Evolutionary conservation across 1,284 basidiomycete species (phyloP).

Genomic region (Cutaneotrichosporon curvatum): DNA sequence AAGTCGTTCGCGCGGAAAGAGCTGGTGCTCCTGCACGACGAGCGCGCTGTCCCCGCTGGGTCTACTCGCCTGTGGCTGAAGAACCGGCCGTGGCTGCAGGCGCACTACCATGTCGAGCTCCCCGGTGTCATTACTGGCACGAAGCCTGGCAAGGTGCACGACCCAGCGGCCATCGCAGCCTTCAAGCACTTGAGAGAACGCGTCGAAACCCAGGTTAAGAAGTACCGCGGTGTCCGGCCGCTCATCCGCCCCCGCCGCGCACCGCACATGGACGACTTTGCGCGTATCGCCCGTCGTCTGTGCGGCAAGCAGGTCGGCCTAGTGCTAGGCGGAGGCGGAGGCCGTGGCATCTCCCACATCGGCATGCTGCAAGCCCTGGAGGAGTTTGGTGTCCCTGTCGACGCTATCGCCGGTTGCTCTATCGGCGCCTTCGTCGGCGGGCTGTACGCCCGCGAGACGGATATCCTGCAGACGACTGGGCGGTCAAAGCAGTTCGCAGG

Average conservation of each 20-base stretch:
- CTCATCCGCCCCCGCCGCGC: slow-evolving; percentile 64
- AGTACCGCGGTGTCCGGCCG: slow-evolving; percentile 67
- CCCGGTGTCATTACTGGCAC: slow-evolving; percentile 52
- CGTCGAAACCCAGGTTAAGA: slow-evolving; percentile 81
- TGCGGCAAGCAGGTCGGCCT: slow-evolving; percentile 91
- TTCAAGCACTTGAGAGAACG: slow-evolving; percentile 69
- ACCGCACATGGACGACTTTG: slow-evolving; percentile 84
- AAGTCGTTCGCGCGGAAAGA: slow-evolving; percentile 98
- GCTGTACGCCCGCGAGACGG: slow-evolving; percentile 87
- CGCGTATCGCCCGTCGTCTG: slow-evolving; percentile 79
- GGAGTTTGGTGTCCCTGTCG: slow-evolving; percentile 87
- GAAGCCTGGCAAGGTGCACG: slow-evolving; percentile 59
- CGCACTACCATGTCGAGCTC: slow-evolving; percentile 44
- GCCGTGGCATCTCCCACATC: slow-evolving; percentile 87
- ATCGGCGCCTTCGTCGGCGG: slow-evolving; percentile 95
- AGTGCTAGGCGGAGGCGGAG: slow-evolving; percentile 92
- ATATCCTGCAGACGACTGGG: slow-evolving; percentile 76
- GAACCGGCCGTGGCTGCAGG: slow-evolving; percentile 80
- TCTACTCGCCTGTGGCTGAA: slow-evolving; percentile 95
- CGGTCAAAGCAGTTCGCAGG: slow-evolving; percentile 67
- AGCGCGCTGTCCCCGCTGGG: slow-evolving; percentile 79
- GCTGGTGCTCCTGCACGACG: slow-evolving; percentile 85
- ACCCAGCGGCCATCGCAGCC: slow-evolving; percentile 81
- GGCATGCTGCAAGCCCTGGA: slow-evolving; percentile 83
- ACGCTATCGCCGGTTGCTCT: slow-evolving; percentile 78